Base-by-base conservation (phyloP, 2,329 filamentous ascomycete genomes). In the Botrytis aclada region DNA sequence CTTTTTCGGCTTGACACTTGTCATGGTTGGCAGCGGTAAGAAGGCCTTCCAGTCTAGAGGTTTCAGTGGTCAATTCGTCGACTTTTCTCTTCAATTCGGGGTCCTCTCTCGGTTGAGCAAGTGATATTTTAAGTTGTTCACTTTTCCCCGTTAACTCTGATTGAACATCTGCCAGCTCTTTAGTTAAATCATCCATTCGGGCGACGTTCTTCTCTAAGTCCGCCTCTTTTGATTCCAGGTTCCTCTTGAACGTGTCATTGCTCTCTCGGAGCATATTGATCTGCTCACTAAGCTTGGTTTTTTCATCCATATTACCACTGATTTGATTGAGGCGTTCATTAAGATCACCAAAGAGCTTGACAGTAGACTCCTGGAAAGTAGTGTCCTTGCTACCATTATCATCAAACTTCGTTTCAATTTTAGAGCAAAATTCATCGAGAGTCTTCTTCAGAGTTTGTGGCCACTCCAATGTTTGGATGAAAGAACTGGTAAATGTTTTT, bases 1-100 rank as follows among this genome's bases (percentile, higher is more conserved):
- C 72, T 47, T 77, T 72, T 45, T 76, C 73, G 34, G 69, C 51
- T 47, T 75, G 69, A 1, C 62, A 61, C 14, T 79, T 77, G n/a
- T 81, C 80, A 73, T 83, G 79, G 14, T 80, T 79, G 34, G 81
- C 82, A 22, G 75, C 74, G 43, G 81, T 75, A 1, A 80, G 72
- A 22, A 81, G 80, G 43, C 78, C 71, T 2, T 81, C 74, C 34
- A 75, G 74, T 29, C n/a, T 73, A 45, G 63, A 70, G 47, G 29
- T 81, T 70, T 72, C 72, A 73, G 20, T 78, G 73, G 78, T 74
- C 32, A 80, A 69, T 18, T 76, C 73, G 39, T 76, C 56, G 45
- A 80, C 69, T 56, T 74, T 77, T 1, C 67, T 72, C 37, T 71
- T 71, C 37, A 79, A 51, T 14, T 51, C 47, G 16, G 75, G 62